phyloP scores from a whole-genome alignment of 768 basidiomycete genomes.

The Collybiopsis luxurians region DNA sequence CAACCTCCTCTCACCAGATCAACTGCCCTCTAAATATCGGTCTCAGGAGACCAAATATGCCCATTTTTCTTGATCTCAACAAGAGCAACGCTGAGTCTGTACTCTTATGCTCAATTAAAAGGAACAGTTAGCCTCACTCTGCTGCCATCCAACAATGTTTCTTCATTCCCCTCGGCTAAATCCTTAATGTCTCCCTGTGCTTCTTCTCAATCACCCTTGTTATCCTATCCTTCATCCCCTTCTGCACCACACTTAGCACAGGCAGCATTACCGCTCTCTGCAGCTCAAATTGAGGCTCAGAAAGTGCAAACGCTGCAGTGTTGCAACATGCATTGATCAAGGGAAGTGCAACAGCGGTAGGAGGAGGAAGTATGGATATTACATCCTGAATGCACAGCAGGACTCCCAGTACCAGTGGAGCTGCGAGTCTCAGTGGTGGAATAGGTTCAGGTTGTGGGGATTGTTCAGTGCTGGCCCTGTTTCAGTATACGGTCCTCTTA shows the following conservation, averaged over 20 bases:
- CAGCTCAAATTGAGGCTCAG: constrained; percentile 34
- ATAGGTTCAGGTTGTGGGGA: constrained; percentile 1
- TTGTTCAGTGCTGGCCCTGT: neutral
- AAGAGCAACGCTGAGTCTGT: constrained; percentile 63
- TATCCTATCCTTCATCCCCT: constrained; percentile 19
- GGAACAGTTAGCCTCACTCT: constrained; percentile 68
- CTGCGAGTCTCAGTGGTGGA: neutral
- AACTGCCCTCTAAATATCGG: constrained; percentile 38
- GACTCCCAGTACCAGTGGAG: constrained; percentile 2
- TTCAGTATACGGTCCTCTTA: constrained; percentile 14
- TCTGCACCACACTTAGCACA: neutral
- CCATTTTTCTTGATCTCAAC: constrained; percentile 36
- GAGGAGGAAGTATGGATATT: constrained; percentile 83
- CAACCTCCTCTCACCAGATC: neutral
- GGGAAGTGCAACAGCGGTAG: constrained; percentile 42
- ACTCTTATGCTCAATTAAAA: constrained; percentile 79
- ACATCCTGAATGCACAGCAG: constrained; percentile 3
- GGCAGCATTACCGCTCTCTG: neutral
- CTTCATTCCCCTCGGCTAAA: neutral
- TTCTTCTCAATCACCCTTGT: constrained; percentile 37
- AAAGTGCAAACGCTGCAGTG: constrained; percentile 42
- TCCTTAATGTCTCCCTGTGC: constrained; percentile 29
- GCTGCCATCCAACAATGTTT: constrained; percentile 18
- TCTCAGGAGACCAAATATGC: constrained; percentile 39
- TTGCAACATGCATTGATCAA: constrained; percentile 52